Base-by-base conservation (phyloP, 2,329 filamentous ascomycete species). In the Diatrype stigma region DNA sequence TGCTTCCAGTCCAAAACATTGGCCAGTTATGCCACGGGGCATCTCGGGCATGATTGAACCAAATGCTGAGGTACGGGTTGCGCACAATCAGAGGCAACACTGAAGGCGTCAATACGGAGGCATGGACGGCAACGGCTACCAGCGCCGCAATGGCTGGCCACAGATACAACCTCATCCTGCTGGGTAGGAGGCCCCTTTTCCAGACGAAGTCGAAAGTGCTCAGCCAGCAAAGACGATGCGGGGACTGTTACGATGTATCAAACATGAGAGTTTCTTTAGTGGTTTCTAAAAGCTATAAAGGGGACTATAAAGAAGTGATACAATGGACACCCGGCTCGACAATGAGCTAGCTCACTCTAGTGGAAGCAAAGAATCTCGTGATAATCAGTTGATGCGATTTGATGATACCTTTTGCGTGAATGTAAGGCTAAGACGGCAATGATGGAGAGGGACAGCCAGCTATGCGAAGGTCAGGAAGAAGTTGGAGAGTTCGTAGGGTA, bases 1-100 rank as follows among this genome's bases (percentile, higher is more conserved):
- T 63, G 21, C 59, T 62, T 32, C 88, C 87, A 6, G 86, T 89
- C 77, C 85, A 92, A 67, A 92, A 91, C 67, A 93, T 93, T 22
- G 90, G 90, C 90, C 90, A 96, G 70, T 82, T 80, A 49, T 83
- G 79, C 90, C 90, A 95, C 2, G 90, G 90, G 44, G 78, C 78
- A 50, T 86, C 80, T 58, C 90, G 79, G 38, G 89, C 88, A 67
- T 81, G 78, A 45, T 77, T 75, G 51, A 90, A 65, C 81, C 81
- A 84, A 32, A 79, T 75, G 63, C 79, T 83, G 51, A 84, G 64
- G 58, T 84, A 84, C 7, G 81, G 81, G 58, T 80, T 83, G 40
- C 81, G 75, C 23, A 84, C 81, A 50, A 79, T 72, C 50, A 84
- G 67, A 8, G 81, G 81, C 38, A 84, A 61, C 7, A 82, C 79